phyloP scores from a whole-genome alignment of 176 grass and related monocot species.

The Musa beccarii region DNA sequence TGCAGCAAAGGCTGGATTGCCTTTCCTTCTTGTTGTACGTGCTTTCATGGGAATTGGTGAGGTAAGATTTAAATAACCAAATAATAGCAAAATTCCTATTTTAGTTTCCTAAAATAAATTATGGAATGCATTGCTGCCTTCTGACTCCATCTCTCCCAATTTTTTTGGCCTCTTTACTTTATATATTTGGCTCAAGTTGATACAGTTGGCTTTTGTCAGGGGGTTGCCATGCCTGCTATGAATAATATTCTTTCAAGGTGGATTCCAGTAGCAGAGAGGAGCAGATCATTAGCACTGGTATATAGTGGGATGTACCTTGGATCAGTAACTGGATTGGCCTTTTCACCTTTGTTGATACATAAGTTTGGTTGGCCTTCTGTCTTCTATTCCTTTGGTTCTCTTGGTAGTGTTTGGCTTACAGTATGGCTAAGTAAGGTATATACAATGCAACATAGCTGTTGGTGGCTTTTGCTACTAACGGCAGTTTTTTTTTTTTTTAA shows the following conservation, averaged over 20 bases:
- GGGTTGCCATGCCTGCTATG: constrained; percentile 98
- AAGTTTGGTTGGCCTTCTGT: constrained; percentile 87
- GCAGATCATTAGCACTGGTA: constrained; percentile 75
- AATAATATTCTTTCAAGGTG: constrained; percentile 96
- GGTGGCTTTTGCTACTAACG: background rate
- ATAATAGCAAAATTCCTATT: background rate
- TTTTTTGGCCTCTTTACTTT: constrained; percentile 10
- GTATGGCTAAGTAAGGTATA: constrained; percentile 62
- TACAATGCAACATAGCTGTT: background rate
- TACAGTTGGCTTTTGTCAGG: constrained; percentile 32
- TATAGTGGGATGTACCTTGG: constrained; percentile 98
- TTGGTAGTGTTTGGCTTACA: constrained; percentile 64
- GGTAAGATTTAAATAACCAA: constrained; percentile 24
- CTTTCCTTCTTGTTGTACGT: constrained; percentile 76
- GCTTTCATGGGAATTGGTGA: constrained; percentile 97
- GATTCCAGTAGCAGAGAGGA: constrained; percentile 85
- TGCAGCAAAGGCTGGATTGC: constrained; percentile 70
- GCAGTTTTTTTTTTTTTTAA: background rate
- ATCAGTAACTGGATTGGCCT: constrained; percentile 87
- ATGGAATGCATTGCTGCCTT: background rate
- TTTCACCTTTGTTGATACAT: constrained; percentile 88
- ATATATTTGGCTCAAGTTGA: constrained; percentile 15
- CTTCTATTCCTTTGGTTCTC: constrained; percentile 86
- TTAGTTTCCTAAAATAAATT: background rate
- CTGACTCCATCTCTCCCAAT: background rate